These are phyloP conservation scores for Tolypocladium inflatum DNA, from an alignment of 2,329 filamentous ascomycete species.

Conservation along the genomic window DNA sequence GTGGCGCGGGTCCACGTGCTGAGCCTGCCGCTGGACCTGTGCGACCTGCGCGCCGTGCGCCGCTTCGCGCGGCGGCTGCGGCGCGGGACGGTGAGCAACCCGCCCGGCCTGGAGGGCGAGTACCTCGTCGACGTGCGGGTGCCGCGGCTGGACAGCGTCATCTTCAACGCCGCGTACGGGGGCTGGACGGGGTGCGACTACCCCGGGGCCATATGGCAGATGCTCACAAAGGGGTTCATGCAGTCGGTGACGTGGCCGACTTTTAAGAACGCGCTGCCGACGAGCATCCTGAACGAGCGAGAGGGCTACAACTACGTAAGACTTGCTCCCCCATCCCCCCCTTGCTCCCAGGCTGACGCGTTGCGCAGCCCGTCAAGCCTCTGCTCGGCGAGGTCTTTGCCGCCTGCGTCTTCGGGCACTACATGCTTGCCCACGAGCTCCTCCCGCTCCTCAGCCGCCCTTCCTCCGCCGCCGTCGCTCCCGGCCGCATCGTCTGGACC, in stretches of 20 bases:
- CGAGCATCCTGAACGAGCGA: constrained; percentile 32
- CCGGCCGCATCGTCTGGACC: constrained; percentile 75
- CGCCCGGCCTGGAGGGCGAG: constrained; percentile 25
- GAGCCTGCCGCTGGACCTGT: constrained; percentile 50
- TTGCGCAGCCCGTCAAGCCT: constrained; percentile 40
- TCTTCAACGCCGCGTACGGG: constrained; percentile 84
- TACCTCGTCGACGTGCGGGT: constrained; percentile 37
- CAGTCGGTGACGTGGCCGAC: constrained; percentile 66
- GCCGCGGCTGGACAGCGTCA: constrained; percentile 65
- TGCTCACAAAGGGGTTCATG: constrained; percentile 50
- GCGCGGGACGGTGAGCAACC: constrained; percentile 34
- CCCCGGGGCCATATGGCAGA: constrained; percentile 41
- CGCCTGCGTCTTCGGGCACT: constrained; percentile 92
- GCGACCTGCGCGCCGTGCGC: constrained; percentile 43
- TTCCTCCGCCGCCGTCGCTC: constrained; percentile 22
- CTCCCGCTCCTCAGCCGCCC: constrained; percentile 58
- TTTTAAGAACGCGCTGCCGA: constrained; percentile 58
- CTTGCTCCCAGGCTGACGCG: not conserved
- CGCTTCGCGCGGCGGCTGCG: constrained; percentile 37
- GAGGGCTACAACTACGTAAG: constrained; percentile 24
- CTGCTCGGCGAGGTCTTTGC: constrained; percentile 74
- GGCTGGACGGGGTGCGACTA: constrained; percentile 78
- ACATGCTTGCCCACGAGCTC: constrained; percentile 74
- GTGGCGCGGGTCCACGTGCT: constrained; percentile 47
- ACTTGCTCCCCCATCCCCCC: not conserved